Conservation (phyloP, 208 protist species). For the Herpetomonas muscarum region DNA sequence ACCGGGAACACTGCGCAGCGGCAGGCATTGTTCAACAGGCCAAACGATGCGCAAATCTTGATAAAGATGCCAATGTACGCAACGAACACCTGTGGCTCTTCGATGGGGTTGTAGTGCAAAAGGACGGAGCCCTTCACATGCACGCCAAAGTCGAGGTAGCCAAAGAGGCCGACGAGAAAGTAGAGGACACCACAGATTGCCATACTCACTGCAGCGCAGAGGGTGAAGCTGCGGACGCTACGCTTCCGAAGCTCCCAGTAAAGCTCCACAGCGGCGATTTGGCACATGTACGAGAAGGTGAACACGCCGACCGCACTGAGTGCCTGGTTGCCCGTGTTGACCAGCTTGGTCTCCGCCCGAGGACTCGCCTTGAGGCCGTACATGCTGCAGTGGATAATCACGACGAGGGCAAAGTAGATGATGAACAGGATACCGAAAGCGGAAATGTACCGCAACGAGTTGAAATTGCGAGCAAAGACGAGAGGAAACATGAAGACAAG, state of each 20-base stretch:
- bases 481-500: conserved; percentile 55
- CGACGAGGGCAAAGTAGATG: conserved; percentile 56
- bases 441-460: conserved; percentile 68
- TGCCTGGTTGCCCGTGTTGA: conserved; percentile 32
- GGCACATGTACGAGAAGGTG: conserved; percentile 36
- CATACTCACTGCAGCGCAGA: conserved; percentile 32
- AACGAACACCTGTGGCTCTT: conserved; percentile 40
- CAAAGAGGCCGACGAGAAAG: conserved; percentile 47
- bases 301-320: conserved; percentile 43
- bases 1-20: conserved; percentile 50
- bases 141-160: conserved; percentile 57
- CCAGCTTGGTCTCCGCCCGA: conserved; percentile 24
- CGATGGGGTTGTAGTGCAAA: conserved; percentile 43
- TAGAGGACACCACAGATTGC: conserved; percentile 42
- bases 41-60: conserved; percentile 54
- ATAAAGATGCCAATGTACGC: conserved; percentile 60
- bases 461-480: conserved; percentile 54
- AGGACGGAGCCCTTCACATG: conserved; percentile 31
- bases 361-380: conserved; percentile 21
- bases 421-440: conserved; percentile 48
- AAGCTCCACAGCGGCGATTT: conserved; percentile 44
- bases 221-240: conserved; percentile 32
- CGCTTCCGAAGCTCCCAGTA: conserved; percentile 52
- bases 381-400: conserved; percentile 39
- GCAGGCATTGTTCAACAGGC: conserved; percentile 45